These are phyloP conservation scores for Panus rudis DNA, from an alignment of 768 basidiomycete genomes.

Conservation along the genomic window DNA sequence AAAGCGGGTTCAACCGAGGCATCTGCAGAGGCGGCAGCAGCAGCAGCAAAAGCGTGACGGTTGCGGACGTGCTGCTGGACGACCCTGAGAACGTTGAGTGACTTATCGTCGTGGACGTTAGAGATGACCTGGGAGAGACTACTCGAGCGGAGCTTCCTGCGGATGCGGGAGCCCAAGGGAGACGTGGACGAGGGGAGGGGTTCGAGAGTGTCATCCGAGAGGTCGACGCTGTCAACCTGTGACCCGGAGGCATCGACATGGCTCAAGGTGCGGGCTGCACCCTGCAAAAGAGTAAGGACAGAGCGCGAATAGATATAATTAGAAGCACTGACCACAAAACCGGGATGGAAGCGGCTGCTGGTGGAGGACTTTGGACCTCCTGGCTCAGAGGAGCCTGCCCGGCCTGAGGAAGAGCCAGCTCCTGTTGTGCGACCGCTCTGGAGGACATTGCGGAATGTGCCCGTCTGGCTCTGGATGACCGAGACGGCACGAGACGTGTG, in stretches of 20 bases:
- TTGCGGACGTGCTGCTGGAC: conserved; percentile 60
- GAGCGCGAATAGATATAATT: background rate
- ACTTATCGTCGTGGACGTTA: conserved; percentile 31
- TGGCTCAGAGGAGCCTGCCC: conserved; percentile 52
- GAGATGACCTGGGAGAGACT: conserved; percentile 49
- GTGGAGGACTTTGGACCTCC: conserved; percentile 69
- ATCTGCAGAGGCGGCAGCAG: conserved; percentile 4
- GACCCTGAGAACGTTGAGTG: conserved; percentile 46
- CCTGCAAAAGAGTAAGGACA: conserved; percentile 30
- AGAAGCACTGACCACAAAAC: conserved; percentile 49
- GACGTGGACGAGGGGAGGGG: conserved; percentile 23
- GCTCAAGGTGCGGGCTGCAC: conserved; percentile 62
- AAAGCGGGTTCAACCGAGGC: background rate
- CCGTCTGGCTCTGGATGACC: conserved; percentile 64
- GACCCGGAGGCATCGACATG: conserved; percentile 61
- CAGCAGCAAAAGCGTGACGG: conserved; percentile 43
- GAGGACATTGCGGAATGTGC: conserved; percentile 69
- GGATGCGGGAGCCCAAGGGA: conserved; percentile 11
- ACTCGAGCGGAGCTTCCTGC: conserved; percentile 46
- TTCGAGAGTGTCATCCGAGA: conserved; percentile 55
- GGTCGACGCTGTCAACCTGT: conserved; percentile 33
- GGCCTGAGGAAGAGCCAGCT: conserved; percentile 40
- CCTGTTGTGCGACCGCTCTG: conserved; percentile 41
- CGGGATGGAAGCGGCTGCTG: conserved; percentile 61
- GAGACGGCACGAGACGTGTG: conserved; percentile 72